Percentiles rank a stretch among this genome's conserved stretches.
phyloP scores from a whole-genome alignment of 371 early-diverging fungal species.

The Saksenaea vasiformis region DNA sequence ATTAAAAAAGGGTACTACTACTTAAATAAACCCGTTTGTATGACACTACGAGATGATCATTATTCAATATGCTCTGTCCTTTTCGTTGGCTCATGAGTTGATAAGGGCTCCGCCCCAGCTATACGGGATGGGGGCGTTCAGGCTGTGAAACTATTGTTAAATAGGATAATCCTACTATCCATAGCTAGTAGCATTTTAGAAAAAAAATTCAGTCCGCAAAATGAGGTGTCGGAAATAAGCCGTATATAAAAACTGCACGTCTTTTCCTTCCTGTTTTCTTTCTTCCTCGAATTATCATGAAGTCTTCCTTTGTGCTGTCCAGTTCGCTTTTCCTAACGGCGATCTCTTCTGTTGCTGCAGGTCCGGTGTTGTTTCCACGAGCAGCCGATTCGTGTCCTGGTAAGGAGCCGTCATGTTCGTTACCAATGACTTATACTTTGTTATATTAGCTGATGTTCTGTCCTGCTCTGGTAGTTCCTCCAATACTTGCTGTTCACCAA shows the following conservation, averaged over 20 bases:
- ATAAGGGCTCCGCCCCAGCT: no score
- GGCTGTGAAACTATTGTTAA: no score
- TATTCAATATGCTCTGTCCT: no score
- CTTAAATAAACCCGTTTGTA: no score
- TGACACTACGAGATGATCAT: no score
- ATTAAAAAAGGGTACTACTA: no score
- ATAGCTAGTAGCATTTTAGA: no score
- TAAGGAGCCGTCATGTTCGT: not conserved
- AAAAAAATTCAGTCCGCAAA: no score
- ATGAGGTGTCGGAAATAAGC: not conserved
- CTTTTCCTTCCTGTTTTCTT: not conserved
- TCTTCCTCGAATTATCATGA: not conserved
- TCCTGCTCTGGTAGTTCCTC: not conserved
- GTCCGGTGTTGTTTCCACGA: not conserved
- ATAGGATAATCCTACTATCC: no score
- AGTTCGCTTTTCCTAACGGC: not conserved
- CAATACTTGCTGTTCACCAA: slow-evolving; percentile 18
- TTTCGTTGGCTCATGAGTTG: no score
- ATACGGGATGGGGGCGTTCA: no score
- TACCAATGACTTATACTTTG: not conserved
- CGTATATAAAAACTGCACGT: not conserved
- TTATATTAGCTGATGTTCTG: not conserved
- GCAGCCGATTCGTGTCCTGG: not conserved
- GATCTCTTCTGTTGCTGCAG: not conserved
- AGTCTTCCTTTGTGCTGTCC: not conserved